Conservation (phyloP, 164 flowering plant genomes). For the Berberis vulgaris region DNA sequence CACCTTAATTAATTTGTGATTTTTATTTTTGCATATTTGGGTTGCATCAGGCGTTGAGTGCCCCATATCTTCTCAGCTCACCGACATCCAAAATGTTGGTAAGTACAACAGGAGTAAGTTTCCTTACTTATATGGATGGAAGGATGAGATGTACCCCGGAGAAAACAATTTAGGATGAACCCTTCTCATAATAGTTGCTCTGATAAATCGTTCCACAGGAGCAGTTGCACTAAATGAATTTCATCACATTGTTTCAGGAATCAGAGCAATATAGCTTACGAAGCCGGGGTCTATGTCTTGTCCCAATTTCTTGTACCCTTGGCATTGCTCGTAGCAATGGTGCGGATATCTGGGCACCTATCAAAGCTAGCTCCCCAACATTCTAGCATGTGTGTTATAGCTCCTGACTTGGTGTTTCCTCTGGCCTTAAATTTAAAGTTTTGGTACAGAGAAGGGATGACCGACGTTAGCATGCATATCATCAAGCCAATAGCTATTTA, state of each 20-base stretch:
- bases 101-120: conserved; percentile 5
- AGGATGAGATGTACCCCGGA: not conserved
- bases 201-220: not conserved
- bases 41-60: conserved; percentile 63
- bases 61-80: conserved; percentile 65
- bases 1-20: too few relatives aligned
- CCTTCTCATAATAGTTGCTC: too few relatives aligned
- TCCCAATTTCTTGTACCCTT: conserved; percentile 56
- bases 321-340: conserved; percentile 77
- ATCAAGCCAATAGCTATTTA: too few relatives aligned
- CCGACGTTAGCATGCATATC: too few relatives aligned
- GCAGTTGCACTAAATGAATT: not conserved
- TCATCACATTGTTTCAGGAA: conserved; percentile 29
- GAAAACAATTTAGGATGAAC: not conserved
- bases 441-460: too few relatives aligned
- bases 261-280: conserved; percentile 40
- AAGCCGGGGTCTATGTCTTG: conserved; percentile 72
- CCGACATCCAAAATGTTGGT: conserved; percentile 42
- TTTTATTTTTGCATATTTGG: conserved; percentile 1
- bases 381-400: conserved; percentile 3
- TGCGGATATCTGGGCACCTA: conserved; percentile 96
- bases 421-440: too few relatives aligned
- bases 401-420: not conserved
- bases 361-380: conserved; percentile 45
- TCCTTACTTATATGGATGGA: not conserved